Percentiles rank a stretch among this genome's conserved stretches.
Evolutionary conservation across 176 grass and related monocot genomes (phyloP).

Genomic region (Eleusine indica): DNA sequence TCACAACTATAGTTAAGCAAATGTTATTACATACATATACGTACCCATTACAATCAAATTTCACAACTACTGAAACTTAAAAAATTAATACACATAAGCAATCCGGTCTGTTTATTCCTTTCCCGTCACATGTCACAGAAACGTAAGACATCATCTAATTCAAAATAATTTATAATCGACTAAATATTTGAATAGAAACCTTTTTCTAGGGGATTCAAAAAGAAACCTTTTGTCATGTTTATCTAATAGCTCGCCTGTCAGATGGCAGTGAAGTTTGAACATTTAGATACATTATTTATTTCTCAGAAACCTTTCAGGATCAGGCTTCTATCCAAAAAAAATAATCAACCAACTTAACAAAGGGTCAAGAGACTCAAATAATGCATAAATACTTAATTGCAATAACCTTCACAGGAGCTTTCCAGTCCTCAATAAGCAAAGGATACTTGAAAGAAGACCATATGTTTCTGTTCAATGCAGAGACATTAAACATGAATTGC

Average conservation of each 20-base stretch:
- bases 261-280: background rate
- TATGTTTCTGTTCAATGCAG: too few species aligned
- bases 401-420: background rate
- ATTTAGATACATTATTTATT: background rate
- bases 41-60: background rate
- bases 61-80: background rate
- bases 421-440: constrained; percentile 2
- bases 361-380: constrained; percentile 1
- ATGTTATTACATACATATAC: background rate
- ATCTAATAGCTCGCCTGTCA: background rate
- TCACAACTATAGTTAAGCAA: background rate
- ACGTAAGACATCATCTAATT: background rate
- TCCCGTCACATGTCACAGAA: background rate
- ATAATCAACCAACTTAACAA: background rate
- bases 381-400: background rate
- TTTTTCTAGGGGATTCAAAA: background rate
- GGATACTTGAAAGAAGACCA: too few species aligned
- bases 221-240: background rate
- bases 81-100: background rate
- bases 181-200: background rate
- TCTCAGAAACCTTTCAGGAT: background rate
- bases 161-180: background rate
- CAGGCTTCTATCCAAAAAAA: background rate
- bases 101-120: background rate
- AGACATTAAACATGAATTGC: too few species aligned